Percentiles rank a stretch among this genome's conserved stretches.
phyloP scores from a whole-genome alignment of 1,284 basidiomycete species.

The Ceratobasidium sp. region DNA sequence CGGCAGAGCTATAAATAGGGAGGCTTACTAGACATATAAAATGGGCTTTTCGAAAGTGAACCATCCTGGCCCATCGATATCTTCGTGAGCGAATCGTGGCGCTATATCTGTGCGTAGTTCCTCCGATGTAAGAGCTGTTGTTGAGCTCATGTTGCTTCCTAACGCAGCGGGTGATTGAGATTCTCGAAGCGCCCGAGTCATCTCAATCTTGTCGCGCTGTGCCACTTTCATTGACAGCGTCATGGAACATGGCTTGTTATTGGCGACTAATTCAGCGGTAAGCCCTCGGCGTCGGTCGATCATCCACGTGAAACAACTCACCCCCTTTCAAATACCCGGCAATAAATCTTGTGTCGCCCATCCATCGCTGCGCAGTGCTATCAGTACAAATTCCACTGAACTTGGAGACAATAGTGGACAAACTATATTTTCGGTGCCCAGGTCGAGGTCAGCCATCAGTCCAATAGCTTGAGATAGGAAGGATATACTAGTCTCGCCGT shows the following conservation, averaged over 20 bases:
- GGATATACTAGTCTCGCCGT: conserved; percentile 71
- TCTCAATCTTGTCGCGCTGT: conserved; percentile 73
- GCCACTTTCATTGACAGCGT: conserved; percentile 74
- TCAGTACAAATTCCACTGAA: conserved; percentile 61
- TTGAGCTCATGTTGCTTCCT: background rate
- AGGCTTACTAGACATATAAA: conserved; percentile 72
- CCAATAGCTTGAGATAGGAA: conserved; percentile 90
- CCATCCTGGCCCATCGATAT: conserved; percentile 62
- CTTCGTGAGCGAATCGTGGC: conserved; percentile 51
- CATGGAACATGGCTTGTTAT: conserved; percentile 70
- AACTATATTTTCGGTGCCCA: conserved; percentile 54
- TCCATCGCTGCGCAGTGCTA: conserved; percentile 80
- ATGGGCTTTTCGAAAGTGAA: conserved; percentile 72
- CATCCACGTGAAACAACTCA: conserved; percentile 50
- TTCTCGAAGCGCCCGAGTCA: conserved; percentile 60
- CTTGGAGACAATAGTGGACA: background rate
- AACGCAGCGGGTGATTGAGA: conserved; percentile 21
- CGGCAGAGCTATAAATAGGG: conserved; percentile 26
- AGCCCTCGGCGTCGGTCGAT: background rate
- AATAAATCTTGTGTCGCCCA: conserved; percentile 93
- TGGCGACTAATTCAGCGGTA: conserved; percentile 59
- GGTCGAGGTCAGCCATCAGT: conserved; percentile 89
- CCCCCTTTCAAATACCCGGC: conserved; percentile 79
- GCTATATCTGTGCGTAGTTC: conserved; percentile 47
- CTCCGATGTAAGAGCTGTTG: conserved; percentile 40